Evolutionary conservation across 495 filamentous ascomycete genomes (phyloP), one percentile per base, ranked within the genome.

Genomic region (Annulohypoxylon stygium): DNA sequence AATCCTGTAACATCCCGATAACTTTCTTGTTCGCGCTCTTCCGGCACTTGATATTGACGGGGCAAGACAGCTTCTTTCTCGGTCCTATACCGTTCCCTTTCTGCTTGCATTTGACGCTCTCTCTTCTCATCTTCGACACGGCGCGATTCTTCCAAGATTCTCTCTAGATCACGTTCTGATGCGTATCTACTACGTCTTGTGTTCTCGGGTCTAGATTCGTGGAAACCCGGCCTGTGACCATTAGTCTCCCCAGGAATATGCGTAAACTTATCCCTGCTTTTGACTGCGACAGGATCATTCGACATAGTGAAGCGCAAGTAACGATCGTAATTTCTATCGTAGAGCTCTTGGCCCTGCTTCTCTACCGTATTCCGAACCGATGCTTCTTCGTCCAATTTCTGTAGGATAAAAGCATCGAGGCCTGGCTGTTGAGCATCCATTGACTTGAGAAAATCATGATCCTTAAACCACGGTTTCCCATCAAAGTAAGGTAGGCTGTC

Each of bases 1-100:
- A 89, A 82, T 59, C 93, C 91, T 57, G 93, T 92, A 2, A 83
- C 90, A 76, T 98, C 93, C 62, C 87, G 87, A 80, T 92, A 98
- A 34, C 86, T 80, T 7, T 80, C 81, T 36, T 86, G 82, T 9
- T 83, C 78, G 39, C 80, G 81, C 67, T 88, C 86, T 23, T 84
- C 74, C 48, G 79, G 51, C 33, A 71, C 74, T 83, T 88, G 86
- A 61, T 92, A 86, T 90, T 97, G 94, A 53, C 90, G 84, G 0
- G 95, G 95, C 48, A 98, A 90, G 2, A 87, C 84, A 0, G 96
- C 96, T 81, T 99, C 96, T 75, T 93, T 93, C 1, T 90, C 90
- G 47, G 89, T 89, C 70, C 95, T 93, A 48, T 92, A 87, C 50
- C 90, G 90, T 36, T 92, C 90, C 67, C 91, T 90, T 36, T 89